Evolutionary conservation across 768 basidiomycete genomes (phyloP).

Genomic region (Leccinum sublutescens): DNA sequence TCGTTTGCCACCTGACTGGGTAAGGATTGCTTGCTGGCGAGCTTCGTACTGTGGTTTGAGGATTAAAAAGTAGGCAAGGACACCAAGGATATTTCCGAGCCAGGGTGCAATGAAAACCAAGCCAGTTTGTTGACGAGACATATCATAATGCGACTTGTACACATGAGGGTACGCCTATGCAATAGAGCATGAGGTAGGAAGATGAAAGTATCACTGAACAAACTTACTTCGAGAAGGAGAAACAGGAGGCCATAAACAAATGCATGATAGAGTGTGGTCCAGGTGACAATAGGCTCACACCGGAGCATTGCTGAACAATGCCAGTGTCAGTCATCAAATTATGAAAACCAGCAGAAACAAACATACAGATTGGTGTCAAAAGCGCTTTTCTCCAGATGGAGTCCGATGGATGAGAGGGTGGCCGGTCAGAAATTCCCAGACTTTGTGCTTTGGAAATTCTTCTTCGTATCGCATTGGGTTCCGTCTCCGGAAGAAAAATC

Average conservation of each 20-base stretch:
- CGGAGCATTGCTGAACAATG: slow-evolving; percentile 16
- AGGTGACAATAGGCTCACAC: slow-evolving; percentile 24
- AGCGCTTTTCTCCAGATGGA: slow-evolving; percentile 16
- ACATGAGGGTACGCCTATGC: slow-evolving; percentile 21
- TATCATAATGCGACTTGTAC: slow-evolving; percentile 20
- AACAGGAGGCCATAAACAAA: slow-evolving; percentile 27
- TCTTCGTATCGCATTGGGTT: slow-evolving; percentile 16
- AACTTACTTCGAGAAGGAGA: slow-evolving; percentile 24
- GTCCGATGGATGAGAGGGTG: neutral
- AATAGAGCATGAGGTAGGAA: neutral
- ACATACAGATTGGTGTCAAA: slow-evolving; percentile 19
- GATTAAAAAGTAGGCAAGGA: slow-evolving; percentile 20
- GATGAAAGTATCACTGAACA: neutral
- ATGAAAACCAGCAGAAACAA: neutral
- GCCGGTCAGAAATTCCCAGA: neutral
- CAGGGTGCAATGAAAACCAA: slow-evolving; percentile 25
- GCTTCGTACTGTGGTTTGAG: slow-evolving; percentile 26
- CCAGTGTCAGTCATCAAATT: neutral
- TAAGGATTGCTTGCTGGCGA: slow-evolving; percentile 10
- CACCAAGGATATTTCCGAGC: slow-evolving; percentile 24
- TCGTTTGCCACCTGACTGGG: slow-evolving; percentile 16
- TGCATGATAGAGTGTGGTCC: slow-evolving; percentile 25
- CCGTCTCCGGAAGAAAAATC: slow-evolving; percentile 23
- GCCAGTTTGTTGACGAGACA: slow-evolving; percentile 20
- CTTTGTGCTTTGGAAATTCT: slow-evolving; percentile 10